phyloP scores from a whole-genome alignment of 2,329 filamentous ascomycete species.

The Fusarium phyllophilum region DNA sequence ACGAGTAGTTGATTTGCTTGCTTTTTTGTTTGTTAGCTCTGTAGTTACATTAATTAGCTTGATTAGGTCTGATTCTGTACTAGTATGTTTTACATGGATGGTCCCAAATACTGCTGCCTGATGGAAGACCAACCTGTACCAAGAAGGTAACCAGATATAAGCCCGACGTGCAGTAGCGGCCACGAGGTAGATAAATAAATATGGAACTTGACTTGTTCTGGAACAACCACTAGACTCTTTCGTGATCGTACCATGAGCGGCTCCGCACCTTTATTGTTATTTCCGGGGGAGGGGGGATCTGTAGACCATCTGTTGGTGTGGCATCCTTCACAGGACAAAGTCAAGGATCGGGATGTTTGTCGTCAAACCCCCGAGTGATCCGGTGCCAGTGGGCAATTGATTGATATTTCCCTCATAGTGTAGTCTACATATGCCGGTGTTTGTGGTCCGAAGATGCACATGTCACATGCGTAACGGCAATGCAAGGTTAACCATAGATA shows the following conservation, averaged over 20 bases:
- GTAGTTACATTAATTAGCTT: not conserved
- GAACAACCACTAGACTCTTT: not conserved
- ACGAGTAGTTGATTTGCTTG: conserved; percentile 32
- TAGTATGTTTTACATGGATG: conserved; percentile 20
- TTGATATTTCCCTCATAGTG: not conserved
- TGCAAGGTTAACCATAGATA: conserved; percentile 17
- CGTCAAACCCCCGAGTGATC: conserved; percentile 7
- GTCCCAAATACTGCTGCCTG: conserved; percentile 27
- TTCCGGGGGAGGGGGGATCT: conserved; percentile 4
- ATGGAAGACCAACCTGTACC: conserved; percentile 7
- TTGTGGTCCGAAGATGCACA: not conserved
- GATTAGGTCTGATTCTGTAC: conserved; percentile 13
- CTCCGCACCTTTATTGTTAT: conserved; percentile 23
- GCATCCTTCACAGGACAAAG: not conserved
- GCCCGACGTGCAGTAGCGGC: conserved; percentile 7
- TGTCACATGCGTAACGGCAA: conserved; percentile 15
- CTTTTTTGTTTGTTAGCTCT: conserved; percentile 1
- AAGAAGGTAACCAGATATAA: conserved; percentile 9
- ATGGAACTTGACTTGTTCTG: conserved; percentile 12
- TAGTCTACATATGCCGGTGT: conserved; percentile 2
- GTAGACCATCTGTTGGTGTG: not conserved
- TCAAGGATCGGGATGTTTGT: conserved; percentile 7
- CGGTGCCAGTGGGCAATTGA: not conserved
- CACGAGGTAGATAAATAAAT: not conserved
- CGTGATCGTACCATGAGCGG: conserved; percentile 21